Evolutionary conservation across 352 stramenopile genomes (phyloP).

Genomic region (Saprolegnia diclina): DNA sequence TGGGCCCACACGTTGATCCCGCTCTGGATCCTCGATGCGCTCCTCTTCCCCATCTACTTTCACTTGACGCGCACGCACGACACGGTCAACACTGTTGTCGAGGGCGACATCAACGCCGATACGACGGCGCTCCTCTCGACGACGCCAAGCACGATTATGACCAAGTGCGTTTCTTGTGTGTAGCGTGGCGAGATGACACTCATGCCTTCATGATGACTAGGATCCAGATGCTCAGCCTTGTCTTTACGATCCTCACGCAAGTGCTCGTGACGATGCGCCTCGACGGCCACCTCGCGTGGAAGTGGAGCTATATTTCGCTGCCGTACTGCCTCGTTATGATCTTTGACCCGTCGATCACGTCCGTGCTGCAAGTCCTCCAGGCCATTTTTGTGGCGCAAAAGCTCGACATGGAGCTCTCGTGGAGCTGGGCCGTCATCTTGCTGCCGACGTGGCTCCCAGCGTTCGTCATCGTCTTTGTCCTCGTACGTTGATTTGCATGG

Average conservation of each 20-base stretch:
- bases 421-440: constrained; percentile 18
- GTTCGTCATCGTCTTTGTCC: neutral
- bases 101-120: neutral
- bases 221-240: neutral
- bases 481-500: neutral
- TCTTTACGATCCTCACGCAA: constrained; percentile 8
- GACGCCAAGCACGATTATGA: neutral
- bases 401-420: neutral
- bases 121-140: neutral
- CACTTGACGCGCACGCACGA: constrained; percentile 1
- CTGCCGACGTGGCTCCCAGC: constrained; percentile 18
- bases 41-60: constrained; percentile 20
- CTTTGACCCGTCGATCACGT: constrained; percentile 6
- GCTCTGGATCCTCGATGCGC: constrained; percentile 18
- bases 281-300: constrained; percentile 8
- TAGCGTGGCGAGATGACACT: neutral
- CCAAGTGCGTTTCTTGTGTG: neutral
- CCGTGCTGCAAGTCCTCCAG: constrained; percentile 17
- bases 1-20: constrained; percentile 13
- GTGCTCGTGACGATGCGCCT: constrained; percentile 17
- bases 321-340: constrained; percentile 8
- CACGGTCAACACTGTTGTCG: neutral
- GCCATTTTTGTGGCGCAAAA: constrained; percentile 20
- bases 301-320: constrained; percentile 14
- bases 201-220: neutral